Base-by-base conservation (phyloP, 202 grass and related monocot species). In the Alloteropsis angusta region DNA sequence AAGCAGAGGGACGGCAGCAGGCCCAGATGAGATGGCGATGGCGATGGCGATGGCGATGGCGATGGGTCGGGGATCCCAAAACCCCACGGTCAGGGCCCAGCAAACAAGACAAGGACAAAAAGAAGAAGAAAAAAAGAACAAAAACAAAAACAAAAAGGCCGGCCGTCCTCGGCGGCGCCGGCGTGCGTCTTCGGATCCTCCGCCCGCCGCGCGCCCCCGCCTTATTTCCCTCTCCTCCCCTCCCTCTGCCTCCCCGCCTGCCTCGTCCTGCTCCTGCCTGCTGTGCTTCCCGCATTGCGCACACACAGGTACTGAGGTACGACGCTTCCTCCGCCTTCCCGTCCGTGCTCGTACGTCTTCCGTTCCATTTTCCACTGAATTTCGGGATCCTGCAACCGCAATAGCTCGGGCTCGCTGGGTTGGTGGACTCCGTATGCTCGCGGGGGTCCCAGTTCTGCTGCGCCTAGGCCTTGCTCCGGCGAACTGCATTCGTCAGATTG, bases 171-270 rank as follows among this genome's bases (percentile, higher is more conserved):
- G 63, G 76, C 46, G 78, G 50, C 65, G 53, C 79, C 79, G 79
- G 36, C 65, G 55, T 37, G 36, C 65, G 55, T 37, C 57, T 28
- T 88, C 0, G 65, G 77, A 43, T 50, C 38, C 82, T 77, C 82
- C 87, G 82, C 77, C 86, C 63, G 36, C 57, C 75, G 52, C 56
- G 10, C 53, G 4, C n/a, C 18, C 17, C 52, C 48, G 54, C 75
- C 57, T 21, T 85, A 81, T 45, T 85, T 59, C 65, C 61, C n/a
- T 42, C 14, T 56, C 13, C 66, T 8, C 64, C 7, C 1, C 60
- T 22, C 7, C 37, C 16, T 23, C 57, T 38, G 35, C 54, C 18
- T 1, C 23, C 18, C 36, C 44, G 6, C 32, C 44, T 9, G 5
- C 39, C 8, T 4, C 23, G 28, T 1, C 28, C 28, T 30, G 5